Evolutionary conservation across 257 asterid species (phyloP).

Genomic region (Eucommia ulmoides): DNA sequence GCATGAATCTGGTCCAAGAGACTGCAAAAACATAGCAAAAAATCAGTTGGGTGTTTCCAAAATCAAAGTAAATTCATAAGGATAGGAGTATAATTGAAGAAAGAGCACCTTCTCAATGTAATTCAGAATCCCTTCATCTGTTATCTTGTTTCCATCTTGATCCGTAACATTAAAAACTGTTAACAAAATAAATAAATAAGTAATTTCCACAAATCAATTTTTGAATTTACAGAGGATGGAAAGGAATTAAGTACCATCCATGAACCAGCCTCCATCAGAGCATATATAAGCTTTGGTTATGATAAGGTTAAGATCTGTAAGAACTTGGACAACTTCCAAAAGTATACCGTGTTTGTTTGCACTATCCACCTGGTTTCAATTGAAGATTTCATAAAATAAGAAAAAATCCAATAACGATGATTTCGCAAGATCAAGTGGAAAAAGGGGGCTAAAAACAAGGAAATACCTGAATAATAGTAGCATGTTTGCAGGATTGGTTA

Average conservation of each 20-base stretch:
- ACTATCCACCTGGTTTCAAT: constrained; percentile 62
- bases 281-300: constrained; percentile 78
- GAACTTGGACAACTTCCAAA: constrained; percentile 83
- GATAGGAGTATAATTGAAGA: no score
- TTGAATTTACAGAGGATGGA: no score
- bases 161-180: constrained; percentile 93
- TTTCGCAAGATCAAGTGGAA: constrained; percentile 6
- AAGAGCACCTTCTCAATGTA: constrained; percentile 70
- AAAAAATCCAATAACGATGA: background rate
- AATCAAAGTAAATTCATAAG: no score
- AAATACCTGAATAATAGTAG: constrained; percentile 73
- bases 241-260: constrained; percentile 66
- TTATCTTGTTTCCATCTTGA: constrained; percentile 70
- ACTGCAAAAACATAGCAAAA: constrained; percentile 37
- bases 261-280: constrained; percentile 99
- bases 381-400: constrained; percentile 1
- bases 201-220: no score
- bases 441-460: constrained; percentile 7
- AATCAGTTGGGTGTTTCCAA: constrained; percentile 14
- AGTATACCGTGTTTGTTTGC: constrained; percentile 92
- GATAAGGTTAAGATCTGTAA: constrained; percentile 82
- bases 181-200: background rate
- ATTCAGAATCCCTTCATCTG: constrained; percentile 62
- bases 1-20: constrained; percentile 94
- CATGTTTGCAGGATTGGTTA: constrained; percentile 78